Base-by-base conservation (phyloP, 805 yeast genomes). In the Saturnispora zaruensis region DNA sequence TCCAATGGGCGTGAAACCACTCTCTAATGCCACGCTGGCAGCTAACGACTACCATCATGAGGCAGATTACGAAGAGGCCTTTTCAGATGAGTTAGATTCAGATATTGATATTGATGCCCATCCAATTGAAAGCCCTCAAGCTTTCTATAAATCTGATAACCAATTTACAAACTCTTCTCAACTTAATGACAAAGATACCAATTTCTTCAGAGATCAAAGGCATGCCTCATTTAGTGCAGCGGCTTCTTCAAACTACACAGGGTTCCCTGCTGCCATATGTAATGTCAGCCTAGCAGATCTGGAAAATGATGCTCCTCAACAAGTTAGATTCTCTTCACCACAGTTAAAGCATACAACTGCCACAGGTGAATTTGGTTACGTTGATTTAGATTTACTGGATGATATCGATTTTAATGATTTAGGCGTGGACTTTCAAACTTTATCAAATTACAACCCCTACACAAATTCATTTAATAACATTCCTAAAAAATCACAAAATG, bases 311-410 rank as follows among this genome's bases (percentile, higher is more conserved):
- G 77, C 76, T 0, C 89, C 90, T 1, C 75, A 74, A 41, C 88
- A 84, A 58, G 89, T 84, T 24, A 86, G 82, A 2, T 87, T 85
- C 61, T 79, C 95, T 1, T 84, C 95, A 1, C 96, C 96, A 3
- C 95, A 87, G 63, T 20, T 64, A 33, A 54, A 48, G 23, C 64
- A 59, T 49, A 50, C 55, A 28, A 56, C 59, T 26, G 64, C 59
- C 38, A 30, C 43, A n/a, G 61, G 66, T 8, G 67, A 66, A 49
- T 57, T 67, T 30, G 55, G 61, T 20, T 65, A 67, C 41, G 55
- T 69, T 45, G 67, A 66, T 55, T 59, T 69, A 45, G 67, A 64
- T 51, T 53, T 54, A 18, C 48, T 63, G 44, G 60, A 59, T 14
- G 51, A 51, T 23, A 30, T 58, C 3, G 65, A 63, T 49, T 50